Evolutionary conservation across 2,329 filamentous ascomycete genomes (phyloP).

Genomic region (Colletotrichum sp.): DNA sequence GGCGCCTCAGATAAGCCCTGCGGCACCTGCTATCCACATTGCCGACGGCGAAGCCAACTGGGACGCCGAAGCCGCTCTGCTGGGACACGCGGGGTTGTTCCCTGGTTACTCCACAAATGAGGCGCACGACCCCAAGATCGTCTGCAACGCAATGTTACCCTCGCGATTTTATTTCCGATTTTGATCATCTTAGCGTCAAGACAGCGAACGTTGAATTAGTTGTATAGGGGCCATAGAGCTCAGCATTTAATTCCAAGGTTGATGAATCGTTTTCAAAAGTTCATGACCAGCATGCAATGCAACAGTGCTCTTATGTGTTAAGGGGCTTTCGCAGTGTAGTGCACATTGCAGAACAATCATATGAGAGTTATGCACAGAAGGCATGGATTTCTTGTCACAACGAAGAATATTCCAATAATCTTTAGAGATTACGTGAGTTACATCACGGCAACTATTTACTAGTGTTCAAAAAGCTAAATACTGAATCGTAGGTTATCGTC

Average conservation of each 20-base stretch:
- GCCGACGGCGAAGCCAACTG: neutral
- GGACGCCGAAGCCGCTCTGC: neutral
- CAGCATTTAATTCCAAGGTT: neutral
- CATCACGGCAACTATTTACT: neutral
- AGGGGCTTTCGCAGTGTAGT: no score
- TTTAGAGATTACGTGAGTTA: neutral
- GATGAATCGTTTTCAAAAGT: neutral
- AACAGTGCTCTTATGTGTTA: no score
- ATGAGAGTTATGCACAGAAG: no score
- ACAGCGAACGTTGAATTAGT: neutral
- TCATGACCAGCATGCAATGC: no score
- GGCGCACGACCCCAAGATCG: neutral
- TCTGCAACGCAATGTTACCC: neutral
- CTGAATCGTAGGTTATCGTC: neutral
- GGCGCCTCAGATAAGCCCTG: neutral
- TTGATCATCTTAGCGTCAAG: neutral
- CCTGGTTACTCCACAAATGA: neutral
- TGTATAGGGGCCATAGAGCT: accelerated
- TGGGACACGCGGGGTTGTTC: neutral
- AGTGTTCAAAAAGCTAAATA: neutral
- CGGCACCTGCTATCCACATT: neutral
- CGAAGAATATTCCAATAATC: neutral
- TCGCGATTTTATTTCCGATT: neutral
- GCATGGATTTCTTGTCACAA: no score
- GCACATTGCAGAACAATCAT: no score